Conservation (phyloP, 1,284 basidiomycete species). For the Puccinia triticina region DNA sequence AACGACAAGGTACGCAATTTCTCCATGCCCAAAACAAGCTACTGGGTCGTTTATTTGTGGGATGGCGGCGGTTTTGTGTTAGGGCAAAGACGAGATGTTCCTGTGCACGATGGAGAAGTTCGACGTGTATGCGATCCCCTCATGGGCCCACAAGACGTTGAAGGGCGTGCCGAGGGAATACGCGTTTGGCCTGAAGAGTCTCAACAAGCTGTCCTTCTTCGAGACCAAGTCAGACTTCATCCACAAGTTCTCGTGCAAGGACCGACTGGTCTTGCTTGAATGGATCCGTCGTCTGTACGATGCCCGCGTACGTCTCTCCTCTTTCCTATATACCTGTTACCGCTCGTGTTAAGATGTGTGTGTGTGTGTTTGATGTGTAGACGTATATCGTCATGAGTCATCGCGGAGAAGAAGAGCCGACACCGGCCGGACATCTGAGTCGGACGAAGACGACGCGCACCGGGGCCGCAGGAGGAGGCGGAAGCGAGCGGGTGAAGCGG, state of each 20-base stretch:
- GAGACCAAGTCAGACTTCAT: slow-evolving; percentile 51
- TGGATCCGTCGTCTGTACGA: slow-evolving; percentile 52
- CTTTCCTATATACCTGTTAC: neutral
- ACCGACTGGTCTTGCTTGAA: slow-evolving; percentile 18
- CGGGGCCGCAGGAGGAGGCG: neutral
- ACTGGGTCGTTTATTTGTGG: too few relatives aligned
- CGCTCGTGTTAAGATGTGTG: neutral
- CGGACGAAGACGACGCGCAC: neutral
- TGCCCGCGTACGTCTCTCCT: slow-evolving; percentile 38
- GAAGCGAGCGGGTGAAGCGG: neutral
- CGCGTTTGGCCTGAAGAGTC: slow-evolving; percentile 46
- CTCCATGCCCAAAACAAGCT: neutral
- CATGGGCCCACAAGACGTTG: slow-evolving; percentile 8
- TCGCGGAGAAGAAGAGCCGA: neutral
- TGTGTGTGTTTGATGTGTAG: neutral
- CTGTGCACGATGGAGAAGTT: slow-evolving; percentile 49
- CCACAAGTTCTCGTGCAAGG: slow-evolving; percentile 39
- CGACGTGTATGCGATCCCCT: slow-evolving; percentile 40
- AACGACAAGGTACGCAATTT: slow-evolving; percentile 47
- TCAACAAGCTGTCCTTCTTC: slow-evolving; percentile 47
- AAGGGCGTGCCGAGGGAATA: slow-evolving; percentile 43
- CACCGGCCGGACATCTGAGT: neutral
- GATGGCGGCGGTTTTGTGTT: too few relatives aligned
- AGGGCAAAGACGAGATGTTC: slow-evolving; percentile 51
- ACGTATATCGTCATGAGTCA: slow-evolving; percentile 24